phyloP scores from a whole-genome alignment of 441 rosid genomes.

The Gossypium lobatum region DNA sequence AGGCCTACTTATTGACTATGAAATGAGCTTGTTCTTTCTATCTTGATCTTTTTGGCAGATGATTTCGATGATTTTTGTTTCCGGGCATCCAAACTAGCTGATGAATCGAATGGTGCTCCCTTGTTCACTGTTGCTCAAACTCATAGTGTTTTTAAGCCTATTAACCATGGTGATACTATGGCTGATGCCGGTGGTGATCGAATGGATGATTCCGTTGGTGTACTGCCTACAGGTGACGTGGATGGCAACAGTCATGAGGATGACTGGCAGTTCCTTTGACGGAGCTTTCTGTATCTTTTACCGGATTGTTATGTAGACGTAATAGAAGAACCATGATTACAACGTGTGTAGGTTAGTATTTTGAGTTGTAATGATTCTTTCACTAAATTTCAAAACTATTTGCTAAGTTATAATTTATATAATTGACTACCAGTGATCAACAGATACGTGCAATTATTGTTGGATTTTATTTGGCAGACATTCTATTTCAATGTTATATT shows the following conservation, averaged over 20 bases:
- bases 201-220: conserved; percentile 28
- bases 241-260: conserved; percentile 44
- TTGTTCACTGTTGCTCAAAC: conserved; percentile 67
- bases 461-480: not conserved
- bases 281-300: not conserved
- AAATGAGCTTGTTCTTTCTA: not conserved
- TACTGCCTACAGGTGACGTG: conserved; percentile 18
- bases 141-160: conserved; percentile 25
- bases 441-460: not conserved
- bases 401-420: not conserved
- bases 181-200: conserved; percentile 12
- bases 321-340: not conserved
- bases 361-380: conserved; percentile 1
- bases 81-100: conserved; percentile 72
- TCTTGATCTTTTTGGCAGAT: conserved; percentile 31
- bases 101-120: conserved; percentile 83
- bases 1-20: not conserved
- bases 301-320: not conserved
- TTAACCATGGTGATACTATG: conserved; percentile 16
- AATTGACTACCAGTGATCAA: not conserved
- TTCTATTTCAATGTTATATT: not conserved
- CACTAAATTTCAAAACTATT: not conserved
- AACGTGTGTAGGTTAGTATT: conserved; percentile 1
- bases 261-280: conserved; percentile 78
- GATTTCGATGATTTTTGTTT: conserved; percentile 73